Evolutionary conservation across 768 basidiomycete species (phyloP), one percentile per base, ranked within the genome.

Genomic region (Collybia nuda): DNA sequence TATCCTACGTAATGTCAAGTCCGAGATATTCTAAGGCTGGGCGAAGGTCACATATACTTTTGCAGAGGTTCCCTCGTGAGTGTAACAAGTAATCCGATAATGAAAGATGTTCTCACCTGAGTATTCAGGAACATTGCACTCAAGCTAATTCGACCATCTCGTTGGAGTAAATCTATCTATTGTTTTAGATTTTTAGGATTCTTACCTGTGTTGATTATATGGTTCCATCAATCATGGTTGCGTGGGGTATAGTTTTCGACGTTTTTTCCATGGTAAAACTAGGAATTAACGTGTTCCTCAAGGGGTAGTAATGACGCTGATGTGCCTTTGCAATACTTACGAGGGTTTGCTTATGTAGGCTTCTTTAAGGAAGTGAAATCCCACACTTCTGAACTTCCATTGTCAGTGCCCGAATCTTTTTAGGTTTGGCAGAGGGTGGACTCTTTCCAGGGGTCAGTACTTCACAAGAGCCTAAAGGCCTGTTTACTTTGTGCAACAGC

Each of bases 391-490:
- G 21, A 24, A 28, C 12, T 26, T 26, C 9, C 32, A 9, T 32
- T 14, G 12, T 32, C 18, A 74, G 68, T 42, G 68, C 69, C 3
- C 70, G 71, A 18, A 48, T 72, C 11, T 74, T 73, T 53, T 61
- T 74, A 18, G 73, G 73, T 22, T 50, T 73, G 14, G 57, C 71
- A n/a, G 71, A 74, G 55, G 64, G 66, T 22, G 72, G 70, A 40
- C 56, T 72, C 6, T 72, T 72, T 50, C 70, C 69, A 14, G 70
- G 70, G 8, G 70, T 70, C 52, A 47, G 65, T 51, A 9, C 7
- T 22, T 18, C 37, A 6, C 9, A 3, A 35, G 35, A n/a, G 18
- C 12, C n/a, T 15, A n/a, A n/a, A n/a, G n/a, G 15, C 18, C 23
- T 9, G 21, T 28, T 18, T 21, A 45, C 6, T 21, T 18, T 37